Base-by-base conservation (phyloP, 2,329 filamentous ascomycete species). In the Ophiostoma montium region DNA sequence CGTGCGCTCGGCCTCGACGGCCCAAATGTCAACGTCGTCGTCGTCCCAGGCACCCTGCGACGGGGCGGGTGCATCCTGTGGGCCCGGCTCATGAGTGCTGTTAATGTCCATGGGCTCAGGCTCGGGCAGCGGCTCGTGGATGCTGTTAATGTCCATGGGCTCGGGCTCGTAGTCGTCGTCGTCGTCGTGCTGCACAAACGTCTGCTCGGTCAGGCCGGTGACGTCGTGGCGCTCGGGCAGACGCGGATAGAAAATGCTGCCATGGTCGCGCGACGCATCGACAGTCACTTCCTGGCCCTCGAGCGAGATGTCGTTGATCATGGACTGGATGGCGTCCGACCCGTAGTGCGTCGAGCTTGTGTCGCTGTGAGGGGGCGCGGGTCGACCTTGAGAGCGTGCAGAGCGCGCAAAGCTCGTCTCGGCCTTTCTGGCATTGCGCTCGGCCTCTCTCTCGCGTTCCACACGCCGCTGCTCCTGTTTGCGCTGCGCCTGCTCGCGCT, bases 11-110 rank as follows among this genome's bases (percentile, higher is more conserved):
- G 75, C 75, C 57, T 79, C 76, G 21, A 77, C 57, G 31, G 73
- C 75, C 75, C 75, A 80, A 11, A 80, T 67, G 54, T 79, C 70
- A 3, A 63, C 64, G 11, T 70, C 70, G 3, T 69, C 67, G 5
- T 48, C 32, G 5, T 42, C 43, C n/a, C n/a, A n/a, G n/a, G n/a
- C n/a, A n/a, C n/a, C n/a, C n/a, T n/a, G n/a, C n/a, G n/a, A n/a
- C n/a, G n/a, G n/a, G n/a, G n/a, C n/a, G n/a, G n/a, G n/a, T n/a
- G 23, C 23, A 4, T 27, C 23, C 23, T 27, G 5, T 27, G 5
- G 23, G 23, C 23, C 23, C 23, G 23, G 23, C 23, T 27, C 23
- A 27, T 27, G 23, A 27, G 8, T 27, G 8, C 23, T 27, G 23
- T 42, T 31, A 42, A 42, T 18, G 15, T 42, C 27, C 46, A 33